Conservation (phyloP, 495 filamentous ascomycete genomes). For the Trichoderma gamsii region DNA sequence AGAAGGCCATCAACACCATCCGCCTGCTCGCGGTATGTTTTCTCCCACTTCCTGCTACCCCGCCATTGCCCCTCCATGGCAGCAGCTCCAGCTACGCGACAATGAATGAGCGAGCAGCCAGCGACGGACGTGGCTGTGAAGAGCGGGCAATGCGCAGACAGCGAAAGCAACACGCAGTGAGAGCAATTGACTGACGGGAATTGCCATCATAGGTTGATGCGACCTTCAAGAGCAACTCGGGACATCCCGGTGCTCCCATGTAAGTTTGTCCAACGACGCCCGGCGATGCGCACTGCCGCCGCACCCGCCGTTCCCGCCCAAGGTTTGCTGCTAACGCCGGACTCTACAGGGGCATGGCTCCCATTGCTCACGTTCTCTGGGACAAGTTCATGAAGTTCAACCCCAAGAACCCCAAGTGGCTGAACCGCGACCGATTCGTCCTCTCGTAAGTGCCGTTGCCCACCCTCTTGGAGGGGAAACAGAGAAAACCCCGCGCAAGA, state of each 20-base stretch:
- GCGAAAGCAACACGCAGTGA: too few relatives aligned
- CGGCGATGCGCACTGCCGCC: conserved; percentile 15
- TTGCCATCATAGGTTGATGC: conserved; percentile 76
- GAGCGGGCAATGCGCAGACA: background rate
- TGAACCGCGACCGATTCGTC: conserved; percentile 96
- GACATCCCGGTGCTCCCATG: conserved; percentile 98
- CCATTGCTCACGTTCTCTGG: conserved; percentile 93
- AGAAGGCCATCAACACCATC: conserved; percentile 95
- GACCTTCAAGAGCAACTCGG: conserved; percentile 89
- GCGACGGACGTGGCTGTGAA: background rate
- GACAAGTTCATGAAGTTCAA: conserved; percentile 99
- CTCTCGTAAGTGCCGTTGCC: conserved; percentile 75
- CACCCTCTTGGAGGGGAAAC: background rate
- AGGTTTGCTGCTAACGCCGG: conserved; percentile 21
- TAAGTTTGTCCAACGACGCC: conserved; percentile 29
- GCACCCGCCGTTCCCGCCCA: background rate
- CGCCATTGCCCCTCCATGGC: conserved; percentile 27
- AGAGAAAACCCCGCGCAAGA: background rate
- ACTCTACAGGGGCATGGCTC: conserved; percentile 75
- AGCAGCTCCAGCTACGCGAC: background rate
- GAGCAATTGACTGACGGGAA: conserved; percentile 27
- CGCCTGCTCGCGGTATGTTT: conserved; percentile 83
- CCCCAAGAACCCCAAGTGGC: conserved; percentile 95
- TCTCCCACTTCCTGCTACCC: conserved; percentile 26
- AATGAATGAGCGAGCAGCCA: too few relatives aligned